Percentiles rank a stretch among this genome's conserved stretches.
These are phyloP conservation scores for Phaffia rhodozyma DNA, from an alignment of 1,284 basidiomycete species.

Conservation along the genomic window DNA sequence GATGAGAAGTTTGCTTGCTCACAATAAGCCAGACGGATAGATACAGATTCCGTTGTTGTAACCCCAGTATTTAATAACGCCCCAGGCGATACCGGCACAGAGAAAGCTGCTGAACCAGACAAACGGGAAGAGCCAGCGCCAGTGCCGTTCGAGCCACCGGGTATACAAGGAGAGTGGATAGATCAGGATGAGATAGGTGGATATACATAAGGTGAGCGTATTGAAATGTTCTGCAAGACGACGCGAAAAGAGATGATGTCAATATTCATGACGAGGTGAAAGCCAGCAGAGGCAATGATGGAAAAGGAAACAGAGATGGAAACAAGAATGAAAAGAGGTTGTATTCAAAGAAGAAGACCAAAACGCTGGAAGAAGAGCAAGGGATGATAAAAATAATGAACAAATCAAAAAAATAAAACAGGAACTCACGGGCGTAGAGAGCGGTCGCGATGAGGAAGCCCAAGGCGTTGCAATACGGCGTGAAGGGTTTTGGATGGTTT, in stretches of 20 bases:
- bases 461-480: conserved; percentile 29
- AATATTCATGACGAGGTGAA: no score
- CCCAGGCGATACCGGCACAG: conserved; percentile 27
- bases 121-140: conserved; percentile 29
- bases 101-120: conserved; percentile 29
- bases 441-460: conserved; percentile 30
- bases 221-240: conserved; percentile 32
- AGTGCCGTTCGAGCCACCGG: conserved; percentile 30
- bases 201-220: conserved; percentile 32
- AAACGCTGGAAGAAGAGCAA: neutral
- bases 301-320: neutral
- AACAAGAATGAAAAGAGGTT: neutral
- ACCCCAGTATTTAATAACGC: conserved; percentile 25
- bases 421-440: conserved; percentile 28
- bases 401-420: neutral
- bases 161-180: conserved; percentile 33
- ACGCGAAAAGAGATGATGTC: neutral
- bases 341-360: neutral
- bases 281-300: no score
- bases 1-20: conserved; percentile 19
- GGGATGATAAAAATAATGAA: neutral
- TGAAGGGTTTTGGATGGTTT: conserved; percentile 17
- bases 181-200: conserved; percentile 36
- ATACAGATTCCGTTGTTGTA: conserved; percentile 14
- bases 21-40: conserved; percentile 16